These are phyloP conservation scores for Gracilariopsis chorda DNA, from an alignment of 23 red algal genomes.

Conservation along the genomic window DNA sequence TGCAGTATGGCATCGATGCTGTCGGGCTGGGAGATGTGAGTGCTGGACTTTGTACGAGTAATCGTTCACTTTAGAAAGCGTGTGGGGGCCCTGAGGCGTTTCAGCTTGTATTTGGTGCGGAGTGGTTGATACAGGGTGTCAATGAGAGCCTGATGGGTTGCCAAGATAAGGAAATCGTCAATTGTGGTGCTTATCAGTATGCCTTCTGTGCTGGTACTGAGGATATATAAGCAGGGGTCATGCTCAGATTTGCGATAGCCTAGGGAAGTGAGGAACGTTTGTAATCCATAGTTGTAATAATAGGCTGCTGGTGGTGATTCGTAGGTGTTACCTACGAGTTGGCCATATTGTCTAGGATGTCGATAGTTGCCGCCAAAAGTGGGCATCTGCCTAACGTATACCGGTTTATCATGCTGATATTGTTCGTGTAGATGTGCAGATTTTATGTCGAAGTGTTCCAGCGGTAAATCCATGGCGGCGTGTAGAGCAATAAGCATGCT, in stretches of 20 bases:
- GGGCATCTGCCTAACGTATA: not conserved
- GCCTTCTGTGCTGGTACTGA: too few species aligned
- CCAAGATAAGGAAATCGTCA: too few species aligned
- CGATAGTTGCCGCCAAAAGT: not conserved
- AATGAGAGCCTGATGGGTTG: too few species aligned
- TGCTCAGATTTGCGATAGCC: not conserved
- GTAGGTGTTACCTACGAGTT: not conserved
- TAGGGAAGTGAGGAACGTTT: not conserved
- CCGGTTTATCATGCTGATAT: not conserved
- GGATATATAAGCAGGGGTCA: too few species aligned
- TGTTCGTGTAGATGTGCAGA: not conserved
- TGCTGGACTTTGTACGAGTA: too few species aligned
- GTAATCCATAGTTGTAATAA: not conserved
- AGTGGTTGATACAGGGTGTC: too few species aligned
- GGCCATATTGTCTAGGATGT: not conserved
- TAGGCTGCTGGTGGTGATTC: not conserved
- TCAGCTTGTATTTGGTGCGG: too few species aligned
- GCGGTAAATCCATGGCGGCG: not conserved
- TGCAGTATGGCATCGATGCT: too few species aligned
- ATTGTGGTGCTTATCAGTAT: too few species aligned
- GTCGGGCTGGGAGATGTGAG: too few species aligned
- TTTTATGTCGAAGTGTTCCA: not conserved
- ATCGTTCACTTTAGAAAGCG: too few species aligned
- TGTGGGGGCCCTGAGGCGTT: too few species aligned
- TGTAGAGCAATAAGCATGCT: not conserved